A percentile compares a stretch with the other conserved stretches of the same genome.
Evolutionary conservation across 148 eudicot genomes (phyloP).

Genomic region (Selenicereus undatus): DNA sequence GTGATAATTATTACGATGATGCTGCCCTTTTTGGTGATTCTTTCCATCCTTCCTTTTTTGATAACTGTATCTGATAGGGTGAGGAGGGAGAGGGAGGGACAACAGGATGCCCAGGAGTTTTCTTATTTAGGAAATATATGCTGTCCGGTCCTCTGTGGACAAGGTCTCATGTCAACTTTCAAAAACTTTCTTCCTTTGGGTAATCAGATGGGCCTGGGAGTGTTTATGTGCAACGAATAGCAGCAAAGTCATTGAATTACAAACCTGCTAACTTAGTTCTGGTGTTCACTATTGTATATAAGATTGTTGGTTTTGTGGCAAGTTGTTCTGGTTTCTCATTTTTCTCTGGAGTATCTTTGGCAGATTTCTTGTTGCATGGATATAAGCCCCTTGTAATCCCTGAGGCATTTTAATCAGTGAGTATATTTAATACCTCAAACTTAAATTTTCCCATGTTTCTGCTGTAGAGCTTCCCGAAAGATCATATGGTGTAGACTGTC

Average conservation of each 20-base stretch:
- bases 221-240: background rate
- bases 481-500: constrained; percentile 96
- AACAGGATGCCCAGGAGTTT: too few relatives aligned
- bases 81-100: too few relatives aligned
- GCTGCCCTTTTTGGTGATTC: too few relatives aligned
- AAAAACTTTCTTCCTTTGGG: background rate
- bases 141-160: background rate
- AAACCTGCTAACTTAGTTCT: background rate
- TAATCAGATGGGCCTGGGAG: background rate
- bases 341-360: background rate
- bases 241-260: background rate
- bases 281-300: background rate
- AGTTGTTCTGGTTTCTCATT: background rate
- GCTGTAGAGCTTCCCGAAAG: constrained; percentile 88
- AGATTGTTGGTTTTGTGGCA: background rate
- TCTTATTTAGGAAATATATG: too few relatives aligned
- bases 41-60: too few relatives aligned
- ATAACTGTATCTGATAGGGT: too few relatives aligned
- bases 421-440: background rate
- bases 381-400: background rate
- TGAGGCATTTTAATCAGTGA: background rate
- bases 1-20: too few relatives aligned
- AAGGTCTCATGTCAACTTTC: background rate
- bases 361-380: background rate
- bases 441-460: constrained; percentile 15